Evolutionary conservation across 2,329 filamentous ascomycete genomes (phyloP).

Genomic region (Clonostachys chloroleuca): DNA sequence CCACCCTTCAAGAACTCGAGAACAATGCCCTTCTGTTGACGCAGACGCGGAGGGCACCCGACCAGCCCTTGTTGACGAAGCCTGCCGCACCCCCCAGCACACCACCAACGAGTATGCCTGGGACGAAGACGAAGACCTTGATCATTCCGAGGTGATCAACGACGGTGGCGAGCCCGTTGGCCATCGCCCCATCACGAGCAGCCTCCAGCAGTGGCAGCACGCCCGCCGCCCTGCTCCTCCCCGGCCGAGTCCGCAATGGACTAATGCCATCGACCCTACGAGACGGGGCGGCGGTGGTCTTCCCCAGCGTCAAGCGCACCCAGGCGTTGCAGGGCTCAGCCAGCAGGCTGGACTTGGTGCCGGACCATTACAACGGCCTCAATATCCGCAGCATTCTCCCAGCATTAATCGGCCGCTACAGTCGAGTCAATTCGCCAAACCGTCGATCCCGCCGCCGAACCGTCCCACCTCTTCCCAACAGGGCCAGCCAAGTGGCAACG

Average conservation of each 20-base stretch:
- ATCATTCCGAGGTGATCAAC: constrained; percentile 52
- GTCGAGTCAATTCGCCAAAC: constrained; percentile 34
- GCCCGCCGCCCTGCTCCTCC: constrained; percentile 14
- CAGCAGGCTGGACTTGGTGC: not conserved
- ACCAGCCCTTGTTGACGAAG: constrained; percentile 12
- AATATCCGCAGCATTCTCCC: constrained; percentile 11
- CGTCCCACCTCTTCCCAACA: constrained; percentile 7
- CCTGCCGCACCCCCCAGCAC: constrained; percentile 13
- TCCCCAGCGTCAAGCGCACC: not conserved
- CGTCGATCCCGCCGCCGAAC: constrained; percentile 17
- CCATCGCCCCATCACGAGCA: constrained; percentile 24
- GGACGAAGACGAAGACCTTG: constrained; percentile 52
- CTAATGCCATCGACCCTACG: constrained; percentile 19
- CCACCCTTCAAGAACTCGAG: constrained; percentile 57
- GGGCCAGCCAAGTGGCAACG: constrained; percentile 10
- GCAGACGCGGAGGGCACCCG: constrained; percentile 33
- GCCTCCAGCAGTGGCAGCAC: constrained; percentile 9
- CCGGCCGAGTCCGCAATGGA: constrained; percentile 30
- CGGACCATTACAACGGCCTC: constrained; percentile 7
- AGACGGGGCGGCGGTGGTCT: constrained; percentile 6
- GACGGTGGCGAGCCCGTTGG: constrained; percentile 34
- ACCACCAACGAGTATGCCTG: constrained; percentile 26
- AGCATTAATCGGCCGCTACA: constrained; percentile 18
- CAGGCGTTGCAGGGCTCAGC: not conserved
- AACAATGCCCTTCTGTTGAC: constrained; percentile 59